A percentile compares a stretch with the other conserved stretches of the same genome.
phyloP scores from a whole-genome alignment of 2,329 filamentous ascomycete species.

The Penicillium hordei region DNA sequence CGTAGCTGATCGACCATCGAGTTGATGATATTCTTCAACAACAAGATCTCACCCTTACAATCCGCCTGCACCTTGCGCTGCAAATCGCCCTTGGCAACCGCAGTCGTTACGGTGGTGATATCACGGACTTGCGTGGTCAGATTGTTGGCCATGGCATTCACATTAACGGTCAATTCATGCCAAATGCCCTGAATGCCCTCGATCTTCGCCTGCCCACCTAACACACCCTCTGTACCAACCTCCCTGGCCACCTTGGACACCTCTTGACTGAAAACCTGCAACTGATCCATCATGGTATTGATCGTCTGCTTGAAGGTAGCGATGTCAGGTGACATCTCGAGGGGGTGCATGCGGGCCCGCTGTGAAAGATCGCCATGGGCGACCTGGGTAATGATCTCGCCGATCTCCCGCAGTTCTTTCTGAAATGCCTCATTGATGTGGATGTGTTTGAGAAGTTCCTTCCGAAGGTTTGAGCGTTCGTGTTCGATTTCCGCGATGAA shows the following conservation, averaged over 20 bases:
- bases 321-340: constrained; percentile 28
- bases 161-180: constrained; percentile 79
- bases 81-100: constrained; percentile 74
- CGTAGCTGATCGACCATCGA: constrained; percentile 96
- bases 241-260: constrained; percentile 76
- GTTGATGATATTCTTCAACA: constrained; percentile 95
- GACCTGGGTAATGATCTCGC: constrained; percentile 30
- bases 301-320: constrained; percentile 67
- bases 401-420: constrained; percentile 29
- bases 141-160: constrained; percentile 82
- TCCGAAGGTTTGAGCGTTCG: constrained; percentile 23
- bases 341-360: constrained; percentile 24
- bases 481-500: constrained; percentile 23
- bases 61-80: constrained; percentile 93
- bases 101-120: constrained; percentile 75
- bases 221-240: constrained; percentile 75
- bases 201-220: constrained; percentile 76
- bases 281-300: constrained; percentile 81
- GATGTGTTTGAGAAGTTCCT: constrained; percentile 27
- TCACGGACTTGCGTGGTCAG: constrained; percentile 86
- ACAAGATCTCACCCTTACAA: constrained; percentile 82
- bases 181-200: constrained; percentile 80
- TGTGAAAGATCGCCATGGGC: constrained; percentile 27
- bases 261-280: constrained; percentile 76
- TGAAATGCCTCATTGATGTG: constrained; percentile 32